Evolutionary conservation across 2,329 filamentous ascomycete genomes (phyloP).

Genomic region (Sporothrix brasiliensis): DNA sequence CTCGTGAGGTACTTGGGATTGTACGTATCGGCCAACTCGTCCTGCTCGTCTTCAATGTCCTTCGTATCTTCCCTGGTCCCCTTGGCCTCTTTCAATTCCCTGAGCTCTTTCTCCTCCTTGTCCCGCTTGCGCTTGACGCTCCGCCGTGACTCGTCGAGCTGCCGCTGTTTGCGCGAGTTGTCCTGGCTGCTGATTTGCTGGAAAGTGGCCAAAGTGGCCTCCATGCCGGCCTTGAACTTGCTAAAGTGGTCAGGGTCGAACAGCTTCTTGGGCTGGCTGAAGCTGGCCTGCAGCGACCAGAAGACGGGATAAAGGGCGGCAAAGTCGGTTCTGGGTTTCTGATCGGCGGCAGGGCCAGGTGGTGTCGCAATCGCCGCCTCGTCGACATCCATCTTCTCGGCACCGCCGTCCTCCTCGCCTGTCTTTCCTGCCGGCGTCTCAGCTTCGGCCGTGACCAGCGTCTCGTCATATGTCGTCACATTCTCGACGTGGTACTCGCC

Average conservation of each 20-base stretch:
- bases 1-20: slow-evolving; percentile 99
- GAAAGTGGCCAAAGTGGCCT: slow-evolving; percentile 64
- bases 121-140: slow-evolving; percentile 72
- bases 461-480: slow-evolving; percentile 78
- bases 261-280: slow-evolving; percentile 83
- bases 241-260: slow-evolving; percentile 73
- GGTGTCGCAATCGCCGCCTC: slow-evolving; percentile 40
- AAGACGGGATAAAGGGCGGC: slow-evolving; percentile 80
- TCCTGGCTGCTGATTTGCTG: slow-evolving; percentile 55
- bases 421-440: slow-evolving; percentile 28
- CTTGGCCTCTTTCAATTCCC: slow-evolving; percentile 39
- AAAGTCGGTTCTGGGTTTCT: slow-evolving; percentile 49
- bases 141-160: slow-evolving; percentile 64
- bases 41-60: slow-evolving; percentile 46
- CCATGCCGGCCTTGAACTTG: slow-evolving; percentile 79
- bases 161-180: slow-evolving; percentile 50
- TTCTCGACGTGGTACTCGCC: slow-evolving; percentile 97
- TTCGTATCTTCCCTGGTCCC: slow-evolving; percentile 49
- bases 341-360: slow-evolving; percentile 47
- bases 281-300: slow-evolving; percentile 89
- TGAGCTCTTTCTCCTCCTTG: slow-evolving; percentile 42
- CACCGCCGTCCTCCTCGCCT: slow-evolving; percentile 36
- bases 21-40: slow-evolving; percentile 71
- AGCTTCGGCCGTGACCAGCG: slow-evolving; percentile 39
- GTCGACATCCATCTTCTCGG: slow-evolving; percentile 35